phyloP scores from a whole-genome alignment of 805 yeast species.

The Metschnikowia koreensis region DNA sequence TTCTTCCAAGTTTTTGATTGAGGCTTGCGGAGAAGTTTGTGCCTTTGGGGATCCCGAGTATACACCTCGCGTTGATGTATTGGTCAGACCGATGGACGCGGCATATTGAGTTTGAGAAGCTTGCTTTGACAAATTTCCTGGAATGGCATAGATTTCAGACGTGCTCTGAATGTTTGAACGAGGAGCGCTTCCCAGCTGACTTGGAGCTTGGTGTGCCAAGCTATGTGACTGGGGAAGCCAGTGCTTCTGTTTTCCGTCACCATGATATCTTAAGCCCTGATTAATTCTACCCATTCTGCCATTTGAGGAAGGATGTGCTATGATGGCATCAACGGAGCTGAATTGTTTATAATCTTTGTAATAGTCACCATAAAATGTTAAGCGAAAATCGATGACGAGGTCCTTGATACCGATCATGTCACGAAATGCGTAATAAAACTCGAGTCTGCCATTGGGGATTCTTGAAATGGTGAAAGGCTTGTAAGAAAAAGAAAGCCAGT shows the following conservation, averaged over 20 bases:
- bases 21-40: constrained; percentile 22
- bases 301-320: constrained; percentile 65
- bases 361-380: constrained; percentile 63
- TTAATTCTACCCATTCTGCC: constrained; percentile 68
- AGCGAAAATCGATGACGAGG: constrained; percentile 71
- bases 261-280: constrained; percentile 78
- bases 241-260: constrained; percentile 76
- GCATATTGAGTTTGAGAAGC: constrained; percentile 17
- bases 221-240: constrained; percentile 53
- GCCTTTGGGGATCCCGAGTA: constrained; percentile 29
- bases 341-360: constrained; percentile 77
- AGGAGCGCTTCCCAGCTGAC: neutral
- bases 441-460: constrained; percentile 68
- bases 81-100: constrained; percentile 29
- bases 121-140: constrained; percentile 3
- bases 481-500: constrained; percentile 81
- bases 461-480: constrained; percentile 60
- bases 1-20: constrained; percentile 6
- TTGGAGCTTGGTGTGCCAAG: constrained; percentile 6
- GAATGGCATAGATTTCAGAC: constrained; percentile 26
- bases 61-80: constrained; percentile 34
- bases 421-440: constrained; percentile 58
- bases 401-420: constrained; percentile 82
- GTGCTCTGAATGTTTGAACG: constrained; percentile 24
- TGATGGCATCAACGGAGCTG: constrained; percentile 72